Conservation (phyloP, 2,329 filamentous ascomycete species). For the Nakataea oryzae region DNA sequence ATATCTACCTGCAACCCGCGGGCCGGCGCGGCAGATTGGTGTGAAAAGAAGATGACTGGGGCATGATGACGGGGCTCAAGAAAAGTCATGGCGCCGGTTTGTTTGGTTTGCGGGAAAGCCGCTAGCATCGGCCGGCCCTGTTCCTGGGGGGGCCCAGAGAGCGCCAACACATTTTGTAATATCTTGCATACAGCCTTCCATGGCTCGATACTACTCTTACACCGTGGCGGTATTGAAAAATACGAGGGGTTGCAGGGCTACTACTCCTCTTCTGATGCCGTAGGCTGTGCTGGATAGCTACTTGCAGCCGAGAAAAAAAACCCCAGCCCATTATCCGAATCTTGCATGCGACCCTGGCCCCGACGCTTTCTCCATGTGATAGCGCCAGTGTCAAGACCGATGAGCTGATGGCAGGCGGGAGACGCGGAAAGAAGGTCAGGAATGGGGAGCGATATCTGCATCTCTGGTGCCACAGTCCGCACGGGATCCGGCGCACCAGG, state of each 20-base stretch:
- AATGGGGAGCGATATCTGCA: too few species aligned
- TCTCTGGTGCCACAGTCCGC: too few species aligned
- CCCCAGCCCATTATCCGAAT: background rate
- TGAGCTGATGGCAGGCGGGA: background rate
- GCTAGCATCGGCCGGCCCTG: background rate
- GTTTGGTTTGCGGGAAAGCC: background rate
- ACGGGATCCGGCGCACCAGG: too few species aligned
- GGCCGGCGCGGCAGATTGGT: background rate
- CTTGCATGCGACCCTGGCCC: background rate
- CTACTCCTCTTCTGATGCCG: too few species aligned
- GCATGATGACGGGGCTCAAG: too few species aligned
- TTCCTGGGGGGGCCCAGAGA: background rate
- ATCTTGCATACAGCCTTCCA: background rate
- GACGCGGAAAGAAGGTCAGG: too few species aligned
- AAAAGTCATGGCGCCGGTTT: background rate
- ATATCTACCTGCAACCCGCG: background rate
- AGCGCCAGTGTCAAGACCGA: background rate
- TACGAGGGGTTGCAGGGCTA: background rate
- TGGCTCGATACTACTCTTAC: too few species aligned
- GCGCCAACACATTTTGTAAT: background rate
- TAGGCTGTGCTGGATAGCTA: background rate
- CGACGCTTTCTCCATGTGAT: background rate
- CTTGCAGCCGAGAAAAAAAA: background rate
- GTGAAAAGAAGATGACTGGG: background rate
- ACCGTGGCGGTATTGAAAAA: background rate